Conservation (phyloP, 345 rosid species). For the Citrus inodora region DNA sequence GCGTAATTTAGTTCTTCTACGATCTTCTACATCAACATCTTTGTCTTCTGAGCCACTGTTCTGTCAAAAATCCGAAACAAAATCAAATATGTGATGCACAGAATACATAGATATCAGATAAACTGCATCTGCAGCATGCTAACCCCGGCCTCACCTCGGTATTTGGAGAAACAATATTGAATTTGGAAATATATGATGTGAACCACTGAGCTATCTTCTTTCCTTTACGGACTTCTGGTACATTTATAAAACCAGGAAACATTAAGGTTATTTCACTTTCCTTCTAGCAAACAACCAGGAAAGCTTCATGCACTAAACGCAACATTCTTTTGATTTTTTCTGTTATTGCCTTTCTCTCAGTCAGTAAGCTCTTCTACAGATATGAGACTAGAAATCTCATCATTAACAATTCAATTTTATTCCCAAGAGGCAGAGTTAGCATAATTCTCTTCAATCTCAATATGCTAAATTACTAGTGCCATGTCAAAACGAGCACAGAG, state of each 20-base stretch:
- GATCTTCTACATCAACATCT: slow-evolving; percentile 28
- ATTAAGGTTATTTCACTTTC: not conserved
- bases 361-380: not conserved
- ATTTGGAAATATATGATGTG: slow-evolving; percentile 50
- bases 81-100: slow-evolving; percentile 6
- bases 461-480: not conserved
- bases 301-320: not conserved
- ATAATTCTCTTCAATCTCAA: not conserved
- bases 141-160: slow-evolving; percentile 37
- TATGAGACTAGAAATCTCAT: not conserved
- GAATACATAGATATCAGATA: not conserved
- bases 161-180: slow-evolving; percentile 29
- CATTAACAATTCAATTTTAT: not conserved
- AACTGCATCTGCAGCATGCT: not conserved
- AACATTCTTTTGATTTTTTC: not conserved
- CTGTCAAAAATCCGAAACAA: slow-evolving; percentile 30
- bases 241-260: slow-evolving; percentile 19
- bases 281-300: not conserved
- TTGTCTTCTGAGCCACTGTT: slow-evolving; percentile 29
- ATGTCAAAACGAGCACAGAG: not conserved
- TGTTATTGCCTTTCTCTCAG: not conserved
- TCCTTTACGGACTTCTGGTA: slow-evolving; percentile 42
- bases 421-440: not conserved
- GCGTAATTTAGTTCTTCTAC: slow-evolving; percentile 22
- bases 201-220: slow-evolving; percentile 59